phyloP scores from a whole-genome alignment of 495 filamentous ascomycete genomes.

The Aspergillus haitiensis region DNA sequence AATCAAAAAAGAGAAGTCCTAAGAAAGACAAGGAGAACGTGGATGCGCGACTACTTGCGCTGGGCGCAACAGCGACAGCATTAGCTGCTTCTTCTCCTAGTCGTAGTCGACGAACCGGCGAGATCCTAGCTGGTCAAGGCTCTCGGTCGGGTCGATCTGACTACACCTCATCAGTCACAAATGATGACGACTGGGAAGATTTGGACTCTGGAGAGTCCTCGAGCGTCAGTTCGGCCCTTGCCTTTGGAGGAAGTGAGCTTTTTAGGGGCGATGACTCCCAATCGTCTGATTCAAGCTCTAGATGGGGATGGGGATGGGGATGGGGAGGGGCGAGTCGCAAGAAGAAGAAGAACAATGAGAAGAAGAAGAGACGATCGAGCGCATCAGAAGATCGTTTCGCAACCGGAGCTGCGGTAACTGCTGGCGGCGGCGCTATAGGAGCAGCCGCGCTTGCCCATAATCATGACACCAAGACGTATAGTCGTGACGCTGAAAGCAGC shows the following conservation, averaged over 20 bases:
- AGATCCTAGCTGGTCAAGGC: conserved; percentile 46
- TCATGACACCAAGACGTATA: conserved; percentile 21
- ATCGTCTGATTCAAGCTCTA: conserved; percentile 54
- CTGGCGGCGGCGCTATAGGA: conserved; percentile 36
- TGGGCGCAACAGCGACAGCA: conserved; percentile 58
- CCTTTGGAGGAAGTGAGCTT: conserved; percentile 50
- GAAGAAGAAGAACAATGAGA: conserved; percentile 43
- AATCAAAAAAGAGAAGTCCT: conserved; percentile 31
- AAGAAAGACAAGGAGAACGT: conserved; percentile 47
- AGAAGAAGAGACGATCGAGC: conserved; percentile 27
- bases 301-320: conserved; percentile 62
- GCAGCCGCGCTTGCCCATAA: conserved; percentile 37
- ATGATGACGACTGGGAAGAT: conserved; percentile 64
- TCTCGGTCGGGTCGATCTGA: conserved; percentile 31
- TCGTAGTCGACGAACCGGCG: conserved; percentile 35
- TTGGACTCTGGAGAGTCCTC: conserved; percentile 51
- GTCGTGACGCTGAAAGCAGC: conserved; percentile 30
- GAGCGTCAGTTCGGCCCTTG: conserved; percentile 55
- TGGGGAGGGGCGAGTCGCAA: conserved; percentile 54
- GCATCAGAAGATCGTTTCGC: conserved; percentile 18
- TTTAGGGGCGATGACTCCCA: conserved; percentile 46
- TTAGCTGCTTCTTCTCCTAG: conserved; percentile 46
- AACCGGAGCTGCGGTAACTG: conserved; percentile 29
- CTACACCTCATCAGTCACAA: conserved; percentile 34
- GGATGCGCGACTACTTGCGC: conserved; percentile 54